Evolutionary conservation across 805 yeast genomes (phyloP).

Genomic region (Tetrapisispora namnaoensis): DNA sequence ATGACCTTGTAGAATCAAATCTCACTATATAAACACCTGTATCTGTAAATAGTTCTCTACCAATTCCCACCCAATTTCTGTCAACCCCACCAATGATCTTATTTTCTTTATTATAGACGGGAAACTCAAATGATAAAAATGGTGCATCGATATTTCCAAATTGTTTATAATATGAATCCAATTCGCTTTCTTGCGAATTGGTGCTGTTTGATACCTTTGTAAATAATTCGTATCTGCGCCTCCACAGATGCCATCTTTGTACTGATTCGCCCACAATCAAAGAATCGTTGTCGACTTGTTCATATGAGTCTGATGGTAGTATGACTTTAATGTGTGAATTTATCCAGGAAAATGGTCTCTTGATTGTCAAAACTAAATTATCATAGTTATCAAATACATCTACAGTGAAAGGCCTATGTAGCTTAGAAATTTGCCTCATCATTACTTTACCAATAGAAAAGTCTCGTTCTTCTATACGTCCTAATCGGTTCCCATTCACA

Average conservation of each 20-base stretch:
- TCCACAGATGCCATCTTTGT: conserved; percentile 93
- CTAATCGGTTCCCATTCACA: conserved; percentile 62
- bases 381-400: conserved; percentile 61
- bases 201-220: conserved; percentile 15
- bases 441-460: conserved; percentile 55
- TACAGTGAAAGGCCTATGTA: conserved; percentile 79
- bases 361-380: conserved; percentile 51
- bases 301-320: conserved; percentile 34
- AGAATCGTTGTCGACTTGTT: conserved; percentile 20
- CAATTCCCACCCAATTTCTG: conserved; percentile 91
- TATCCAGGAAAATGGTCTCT: conserved; percentile 77
- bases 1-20: conserved; percentile 61
- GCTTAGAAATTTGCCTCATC: conserved; percentile 72
- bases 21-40: conserved; percentile 85
- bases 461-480: conserved; percentile 76
- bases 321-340: conserved; percentile 77
- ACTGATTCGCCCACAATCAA: conserved; percentile 69
- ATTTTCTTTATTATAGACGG: conserved; percentile 51
- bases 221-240: conserved; percentile 79
- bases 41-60: conserved; percentile 87
- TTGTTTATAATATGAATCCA: conserved; percentile 37
- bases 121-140: conserved; percentile 77
- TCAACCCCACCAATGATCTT: conserved; percentile 67
- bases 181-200: not conserved
- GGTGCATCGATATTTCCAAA: conserved; percentile 86